Base-by-base conservation (phyloP, 441 rosid genomes). In the Gossypium davidsonii region DNA sequence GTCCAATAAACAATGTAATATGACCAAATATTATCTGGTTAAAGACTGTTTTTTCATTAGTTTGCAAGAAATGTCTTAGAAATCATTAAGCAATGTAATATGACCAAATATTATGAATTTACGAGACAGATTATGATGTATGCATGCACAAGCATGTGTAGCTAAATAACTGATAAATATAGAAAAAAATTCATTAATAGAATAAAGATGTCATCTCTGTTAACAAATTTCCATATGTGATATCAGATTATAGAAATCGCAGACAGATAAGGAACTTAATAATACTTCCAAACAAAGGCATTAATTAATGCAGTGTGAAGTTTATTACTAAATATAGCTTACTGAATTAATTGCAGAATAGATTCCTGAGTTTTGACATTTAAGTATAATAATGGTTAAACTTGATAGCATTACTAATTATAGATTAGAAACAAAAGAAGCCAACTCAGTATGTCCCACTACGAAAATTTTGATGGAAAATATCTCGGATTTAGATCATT, bases 271-370 rank as follows among this genome's bases (percentile, higher is more conserved):
- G 11, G 58, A 65, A 60, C 31, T 44, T 25, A 48, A 14, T n/a
- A 10, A 25, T 44, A 26, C 17, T 44, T 59, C 23, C 65, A 9
- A 52, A 58, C 42, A 58, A 57, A 23, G 7, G 15, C 23, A 68
- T 68, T 46, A 51, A n/a, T 59, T 25, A 46, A 58, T 14, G 25
- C 44, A 44, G 39, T 44, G 25, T 59, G 17, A 46, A 34, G 17
- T 58, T 60, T 17, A 46, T 46, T 72, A 18, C 74, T 48, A 72
- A 60, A 46, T 46, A 46, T 46, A 60, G 59, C 67, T 72, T 46
- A 26, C 57, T 17, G 52, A 46, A 72, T 72, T 72, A 20, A 71
- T 15, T 46, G 67, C 44, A 46, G 57, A 71, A 18, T 18, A 60
- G 65, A 60, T 72, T 44, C 46, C 65, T 14, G 23, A 23, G 26